A percentile compares a stretch with the other conserved stretches of the same genome.
phyloP scores from a whole-genome alignment of 352 stramenopile genomes.

The Phytophthora lateralis region DNA sequence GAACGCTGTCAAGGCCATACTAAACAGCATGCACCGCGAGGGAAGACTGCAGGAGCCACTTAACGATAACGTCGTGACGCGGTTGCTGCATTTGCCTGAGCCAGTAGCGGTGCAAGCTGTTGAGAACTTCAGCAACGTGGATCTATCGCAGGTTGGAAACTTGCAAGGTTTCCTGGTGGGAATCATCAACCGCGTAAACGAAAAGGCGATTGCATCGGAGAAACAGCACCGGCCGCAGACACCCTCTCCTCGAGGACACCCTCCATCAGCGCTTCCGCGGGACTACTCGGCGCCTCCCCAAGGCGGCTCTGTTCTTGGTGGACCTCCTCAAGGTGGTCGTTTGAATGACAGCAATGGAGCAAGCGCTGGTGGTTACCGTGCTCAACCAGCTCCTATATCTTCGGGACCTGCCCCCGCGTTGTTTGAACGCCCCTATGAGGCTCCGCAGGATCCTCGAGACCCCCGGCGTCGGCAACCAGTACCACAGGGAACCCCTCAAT shows the following conservation, averaged over 20 bases:
- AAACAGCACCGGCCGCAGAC: conserved; percentile 39
- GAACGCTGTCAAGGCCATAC: conserved; percentile 43
- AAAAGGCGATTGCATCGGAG: conserved; percentile 54
- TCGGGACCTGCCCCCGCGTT: conserved; percentile 22
- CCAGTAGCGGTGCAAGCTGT: conserved; percentile 64
- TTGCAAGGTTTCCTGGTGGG: conserved; percentile 81
- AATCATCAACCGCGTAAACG: conserved; percentile 86
- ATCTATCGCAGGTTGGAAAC: conserved; percentile 78
- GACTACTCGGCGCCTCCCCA: conserved; percentile 20
- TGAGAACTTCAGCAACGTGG: conserved; percentile 80
- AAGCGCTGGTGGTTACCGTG: conserved; percentile 24
- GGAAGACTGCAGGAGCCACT: conserved; percentile 59
- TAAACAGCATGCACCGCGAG: conserved; percentile 64
- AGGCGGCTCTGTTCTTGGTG: conserved; percentile 36
- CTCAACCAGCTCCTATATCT: conserved; percentile 25
- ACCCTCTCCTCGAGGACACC: conserved; percentile 30
- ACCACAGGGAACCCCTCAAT: conserved; percentile 25
- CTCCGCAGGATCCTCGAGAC: conserved; percentile 23
- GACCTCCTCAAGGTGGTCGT: conserved; percentile 34
- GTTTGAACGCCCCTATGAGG: conserved; percentile 45
- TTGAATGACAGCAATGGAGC: conserved; percentile 25
- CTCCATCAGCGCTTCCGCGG: conserved; percentile 11
- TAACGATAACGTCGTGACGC: conserved; percentile 79
- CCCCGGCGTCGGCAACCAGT: conserved; percentile 33
- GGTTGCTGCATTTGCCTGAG: conserved; percentile 72